These are phyloP conservation scores for Amanita subjunquillea DNA, from an alignment of 768 basidiomycete genomes.

Conservation along the genomic window DNA sequence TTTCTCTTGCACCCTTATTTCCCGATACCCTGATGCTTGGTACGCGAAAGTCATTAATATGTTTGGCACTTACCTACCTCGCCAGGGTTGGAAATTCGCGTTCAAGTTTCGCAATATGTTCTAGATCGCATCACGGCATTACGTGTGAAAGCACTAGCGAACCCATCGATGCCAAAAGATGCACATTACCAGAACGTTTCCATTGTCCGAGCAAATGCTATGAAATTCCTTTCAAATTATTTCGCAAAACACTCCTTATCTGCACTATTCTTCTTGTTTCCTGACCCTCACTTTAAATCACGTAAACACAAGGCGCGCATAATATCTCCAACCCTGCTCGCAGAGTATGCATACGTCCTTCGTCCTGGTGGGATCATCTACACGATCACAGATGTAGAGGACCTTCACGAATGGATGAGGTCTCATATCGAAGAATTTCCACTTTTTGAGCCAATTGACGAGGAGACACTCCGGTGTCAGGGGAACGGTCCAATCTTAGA, in stretches of 20 bases:
- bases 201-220: constrained; percentile 90
- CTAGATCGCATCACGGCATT: constrained; percentile 89
- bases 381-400: constrained; percentile 94
- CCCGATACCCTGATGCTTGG: constrained; percentile 93
- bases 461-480: constrained; percentile 62
- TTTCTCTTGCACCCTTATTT: constrained; percentile 80
- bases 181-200: constrained; percentile 79
- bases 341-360: constrained; percentile 94
- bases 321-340: constrained; percentile 93
- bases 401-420: constrained; percentile 94
- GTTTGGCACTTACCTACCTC: not conserved
- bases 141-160: constrained; percentile 44
- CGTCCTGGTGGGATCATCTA: constrained; percentile 92
- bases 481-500: constrained; percentile 75
- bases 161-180: constrained; percentile 15
- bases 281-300: constrained; percentile 97
- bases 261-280: constrained; percentile 95
- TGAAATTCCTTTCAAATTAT: constrained; percentile 98
- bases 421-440: constrained; percentile 82
- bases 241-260: constrained; percentile 85
- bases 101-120: constrained; percentile 94
- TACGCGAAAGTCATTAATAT: constrained; percentile 25
- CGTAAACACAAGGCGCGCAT: constrained; percentile 99
- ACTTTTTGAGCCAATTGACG: constrained; percentile 72
- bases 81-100: constrained; percentile 92